A percentile compares a stretch with the other conserved stretches of the same genome.
These are phyloP conservation scores for Theobroma grandiflorum DNA, from an alignment of 441 rosid species.

Conservation along the genomic window DNA sequence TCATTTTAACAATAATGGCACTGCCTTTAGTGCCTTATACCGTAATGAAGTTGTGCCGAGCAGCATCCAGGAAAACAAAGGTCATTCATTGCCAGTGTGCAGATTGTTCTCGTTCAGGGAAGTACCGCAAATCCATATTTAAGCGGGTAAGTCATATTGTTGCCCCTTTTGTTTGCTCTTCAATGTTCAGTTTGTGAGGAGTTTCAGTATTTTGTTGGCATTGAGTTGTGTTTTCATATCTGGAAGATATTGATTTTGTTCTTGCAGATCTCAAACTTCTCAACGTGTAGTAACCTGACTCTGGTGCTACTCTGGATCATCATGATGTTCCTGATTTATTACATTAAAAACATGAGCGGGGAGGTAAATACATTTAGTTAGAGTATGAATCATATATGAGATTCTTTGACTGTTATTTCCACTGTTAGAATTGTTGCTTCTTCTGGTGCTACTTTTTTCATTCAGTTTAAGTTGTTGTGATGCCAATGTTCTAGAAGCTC, in stretches of 20 bases:
- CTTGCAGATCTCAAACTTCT: conserved; percentile 89
- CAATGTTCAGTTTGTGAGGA: conserved; percentile 3
- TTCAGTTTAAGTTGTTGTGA: conserved; percentile 26
- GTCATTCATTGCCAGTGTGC: conserved; percentile 83
- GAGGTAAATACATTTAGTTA: conserved; percentile 63
- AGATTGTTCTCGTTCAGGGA: conserved; percentile 83
- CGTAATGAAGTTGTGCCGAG: conserved; percentile 68
- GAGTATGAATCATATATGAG: conserved; percentile 15
- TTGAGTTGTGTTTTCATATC: conserved; percentile 1
- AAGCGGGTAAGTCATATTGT: conserved; percentile 58
- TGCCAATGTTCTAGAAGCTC: background rate
- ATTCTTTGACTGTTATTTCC: conserved; percentile 6
- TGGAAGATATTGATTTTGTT: conserved; percentile 27
- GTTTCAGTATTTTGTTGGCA: conserved; percentile 1
- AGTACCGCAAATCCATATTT: conserved; percentile 85
- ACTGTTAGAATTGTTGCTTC: conserved; percentile 15
- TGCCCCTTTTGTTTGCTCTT: conserved; percentile 6
- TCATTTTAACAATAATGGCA: conserved; percentile 95
- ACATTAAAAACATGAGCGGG: conserved; percentile 85
- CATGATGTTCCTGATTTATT: conserved; percentile 87
- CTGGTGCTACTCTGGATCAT: conserved; percentile 82
- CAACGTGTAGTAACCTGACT: conserved; percentile 91
- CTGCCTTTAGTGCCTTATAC: conserved; percentile 94
- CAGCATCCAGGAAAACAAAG: conserved; percentile 75
- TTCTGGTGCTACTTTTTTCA: conserved; percentile 24